These are phyloP conservation scores for Leccinum rimulosum DNA, from an alignment of 768 basidiomycete species.

Conservation along the genomic window DNA sequence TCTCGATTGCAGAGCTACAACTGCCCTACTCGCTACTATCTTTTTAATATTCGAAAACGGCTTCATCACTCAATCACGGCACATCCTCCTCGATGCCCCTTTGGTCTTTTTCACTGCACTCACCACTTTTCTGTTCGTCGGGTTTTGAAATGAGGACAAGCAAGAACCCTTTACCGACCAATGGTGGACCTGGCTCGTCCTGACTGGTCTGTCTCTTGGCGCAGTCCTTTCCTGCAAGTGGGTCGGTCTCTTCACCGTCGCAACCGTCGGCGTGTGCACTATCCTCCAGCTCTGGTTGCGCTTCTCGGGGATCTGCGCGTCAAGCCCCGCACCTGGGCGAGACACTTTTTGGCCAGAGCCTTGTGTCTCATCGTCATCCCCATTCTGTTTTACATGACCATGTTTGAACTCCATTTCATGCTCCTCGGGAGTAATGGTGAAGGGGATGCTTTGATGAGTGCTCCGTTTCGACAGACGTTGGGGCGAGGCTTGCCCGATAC, in stretches of 20 bases:
- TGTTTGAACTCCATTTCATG: slow-evolving; percentile 95
- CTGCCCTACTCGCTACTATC: slow-evolving; percentile 85
- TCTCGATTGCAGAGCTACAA: slow-evolving; percentile 88
- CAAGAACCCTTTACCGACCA: slow-evolving; percentile 74
- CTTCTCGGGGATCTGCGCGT: slow-evolving; percentile 86
- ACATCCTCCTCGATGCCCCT: slow-evolving; percentile 98
- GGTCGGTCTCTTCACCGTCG: slow-evolving; percentile 98
- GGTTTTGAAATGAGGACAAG: slow-evolving; percentile 90
- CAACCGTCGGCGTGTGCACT: slow-evolving; percentile 86
- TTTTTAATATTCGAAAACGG: slow-evolving; percentile 98
- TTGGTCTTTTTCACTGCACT: slow-evolving; percentile 97
- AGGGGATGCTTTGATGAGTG: slow-evolving; percentile 99
- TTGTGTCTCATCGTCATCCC: slow-evolving; percentile 88
- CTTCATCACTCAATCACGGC: slow-evolving; percentile 90
- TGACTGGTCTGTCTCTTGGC: slow-evolving; percentile 88
- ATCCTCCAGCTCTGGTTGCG: slow-evolving; percentile 78
- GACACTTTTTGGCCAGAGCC: slow-evolving; percentile 87
- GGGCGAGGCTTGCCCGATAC: slow-evolving; percentile 90
- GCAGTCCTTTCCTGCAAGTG: slow-evolving; percentile 95
- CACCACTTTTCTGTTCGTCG: slow-evolving; percentile 80
- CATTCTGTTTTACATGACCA: slow-evolving; percentile 86
- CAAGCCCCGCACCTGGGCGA: slow-evolving; percentile 67
- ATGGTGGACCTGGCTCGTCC: slow-evolving; percentile 93
- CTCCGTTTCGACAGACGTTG: slow-evolving; percentile 96
- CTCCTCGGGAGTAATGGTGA: slow-evolving; percentile 89